Evolutionary conservation across 2,329 filamentous ascomycete genomes (phyloP).

Genomic region (Sclerotinia subarctica): DNA sequence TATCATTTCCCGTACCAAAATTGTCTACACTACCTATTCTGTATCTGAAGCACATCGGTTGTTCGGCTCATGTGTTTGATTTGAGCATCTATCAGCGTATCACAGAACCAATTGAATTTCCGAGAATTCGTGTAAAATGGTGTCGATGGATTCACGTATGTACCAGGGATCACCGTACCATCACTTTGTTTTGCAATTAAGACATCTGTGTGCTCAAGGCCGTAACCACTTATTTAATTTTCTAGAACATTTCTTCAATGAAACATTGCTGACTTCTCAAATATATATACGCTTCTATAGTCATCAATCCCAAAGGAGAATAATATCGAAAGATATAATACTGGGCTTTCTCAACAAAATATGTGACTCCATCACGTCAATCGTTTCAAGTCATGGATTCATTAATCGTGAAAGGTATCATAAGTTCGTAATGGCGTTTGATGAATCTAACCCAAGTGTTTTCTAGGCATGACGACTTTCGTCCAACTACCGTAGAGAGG

Average conservation of each 20-base stretch:
- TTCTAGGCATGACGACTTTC: neutral
- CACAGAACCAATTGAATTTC: too few species aligned
- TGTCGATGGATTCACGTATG: too few species aligned
- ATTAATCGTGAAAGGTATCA: constrained; percentile 10
- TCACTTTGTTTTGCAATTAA: neutral
- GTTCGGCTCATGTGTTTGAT: neutral
- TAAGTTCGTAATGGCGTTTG: neutral
- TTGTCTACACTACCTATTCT: too few species aligned
- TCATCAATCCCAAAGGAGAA: neutral
- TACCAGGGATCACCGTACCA: too few species aligned
- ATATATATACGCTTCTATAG: neutral
- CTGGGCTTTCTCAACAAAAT: neutral
- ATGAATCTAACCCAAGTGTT: neutral
- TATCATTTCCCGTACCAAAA: too few species aligned
- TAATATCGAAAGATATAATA: neutral
- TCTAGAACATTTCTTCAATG: neutral
- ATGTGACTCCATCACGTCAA: neutral
- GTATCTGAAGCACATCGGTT: neutral
- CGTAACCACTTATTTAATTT: neutral
- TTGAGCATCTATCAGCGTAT: too few species aligned
- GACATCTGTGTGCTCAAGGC: neutral
- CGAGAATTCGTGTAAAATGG: too few species aligned
- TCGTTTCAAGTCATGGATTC: neutral
- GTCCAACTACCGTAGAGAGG: neutral
- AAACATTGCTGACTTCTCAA: neutral